Evolutionary conservation across 495 filamentous ascomycete species (phyloP), one percentile per base, ranked within the genome.

Genomic region (Sphaerosporella brunnea): DNA sequence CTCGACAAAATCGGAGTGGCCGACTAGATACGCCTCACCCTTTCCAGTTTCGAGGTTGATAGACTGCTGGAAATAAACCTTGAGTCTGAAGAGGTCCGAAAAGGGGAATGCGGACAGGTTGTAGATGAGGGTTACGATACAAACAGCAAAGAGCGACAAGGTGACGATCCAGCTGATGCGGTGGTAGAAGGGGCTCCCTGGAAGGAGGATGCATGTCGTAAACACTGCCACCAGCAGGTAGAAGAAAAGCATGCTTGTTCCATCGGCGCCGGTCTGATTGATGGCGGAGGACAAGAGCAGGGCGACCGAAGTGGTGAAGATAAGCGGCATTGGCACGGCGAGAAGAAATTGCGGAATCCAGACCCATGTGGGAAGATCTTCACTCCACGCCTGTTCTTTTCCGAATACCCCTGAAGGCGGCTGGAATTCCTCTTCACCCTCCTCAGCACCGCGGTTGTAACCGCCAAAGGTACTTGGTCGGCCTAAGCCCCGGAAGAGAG

Each of bases 41-140:
- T 67, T 62, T 10, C 80, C 79, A 4, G 68, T 77, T 2, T 37
- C 35, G 18, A 93, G 72, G 53, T 93, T 75, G 40, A 94, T 68
- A 4, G 73, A 72, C 56, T 97, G 87, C 5, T 79, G 62, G 65
- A 95, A 96, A 64, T 78, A 92, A 35, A 86, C 64, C 58, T 96
- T 96, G 53, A 94, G 72, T 38, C 86, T 72, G 53, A 73, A 81
- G 34, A 75, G 67, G 23, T 69, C 66, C 0, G 84, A 84, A 66
- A 95, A 96, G 0, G 90, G 90, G 63, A 93, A 93, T 4, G 82
- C 87, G 19, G 69, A 64, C 9, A 94, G 73, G 60, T 90, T 93
- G 68, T 92, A 96, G 55, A 88, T 74, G 24, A 87, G 62, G 10
- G 86, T 93, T 23, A 71, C 82, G 34, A 74, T 51, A 50, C 85